A percentile compares a stretch with the other conserved stretches of the same genome.
Evolutionary conservation across 768 basidiomycete species (phyloP).

Genomic region (Wakefieldia striispora): DNA sequence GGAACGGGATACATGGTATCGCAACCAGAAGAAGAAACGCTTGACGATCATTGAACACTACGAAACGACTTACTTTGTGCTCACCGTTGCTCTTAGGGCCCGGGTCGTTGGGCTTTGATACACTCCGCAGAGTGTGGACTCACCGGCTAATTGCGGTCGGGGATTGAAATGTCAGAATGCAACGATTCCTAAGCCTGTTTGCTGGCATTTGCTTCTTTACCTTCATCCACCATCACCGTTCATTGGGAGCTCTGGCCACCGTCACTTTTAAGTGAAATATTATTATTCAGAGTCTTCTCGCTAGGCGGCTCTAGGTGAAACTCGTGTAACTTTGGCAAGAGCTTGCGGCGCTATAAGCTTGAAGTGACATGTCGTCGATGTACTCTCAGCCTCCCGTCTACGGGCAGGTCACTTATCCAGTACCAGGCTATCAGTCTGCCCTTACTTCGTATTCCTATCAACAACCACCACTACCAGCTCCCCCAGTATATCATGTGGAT

Average conservation of each 20-base stretch:
- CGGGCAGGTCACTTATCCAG: slow-evolving; percentile 54
- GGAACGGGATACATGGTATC: slow-evolving; percentile 1
- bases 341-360: slow-evolving; percentile 36
- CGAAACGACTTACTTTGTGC: slow-evolving; percentile 28
- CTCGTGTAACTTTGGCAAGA: slow-evolving; percentile 32
- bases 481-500: slow-evolving; percentile 53
- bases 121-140: slow-evolving; percentile 4
- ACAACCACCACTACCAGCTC: slow-evolving; percentile 40
- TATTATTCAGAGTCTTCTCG: slow-evolving; percentile 38
- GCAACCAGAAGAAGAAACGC: background rate
- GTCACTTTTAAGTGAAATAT: slow-evolving; percentile 51
- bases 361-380: slow-evolving; percentile 58
- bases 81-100: slow-evolving; percentile 25
- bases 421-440: slow-evolving; percentile 46
- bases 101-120: slow-evolving; percentile 4
- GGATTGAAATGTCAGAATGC: slow-evolving; percentile 32
- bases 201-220: slow-evolving; percentile 35
- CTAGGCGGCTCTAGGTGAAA: slow-evolving; percentile 32
- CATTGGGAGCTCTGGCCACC: slow-evolving; percentile 35
- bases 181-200: slow-evolving; percentile 24
- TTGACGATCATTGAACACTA: background rate
- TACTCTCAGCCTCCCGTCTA: slow-evolving; percentile 61
- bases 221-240: slow-evolving; percentile 48
- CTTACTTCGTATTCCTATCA: slow-evolving; percentile 47
- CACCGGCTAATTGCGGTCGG: slow-evolving; percentile 34